Evolutionary conservation across 148 eudicot species (phyloP).

Genomic region (Rhododendron henanense): DNA sequence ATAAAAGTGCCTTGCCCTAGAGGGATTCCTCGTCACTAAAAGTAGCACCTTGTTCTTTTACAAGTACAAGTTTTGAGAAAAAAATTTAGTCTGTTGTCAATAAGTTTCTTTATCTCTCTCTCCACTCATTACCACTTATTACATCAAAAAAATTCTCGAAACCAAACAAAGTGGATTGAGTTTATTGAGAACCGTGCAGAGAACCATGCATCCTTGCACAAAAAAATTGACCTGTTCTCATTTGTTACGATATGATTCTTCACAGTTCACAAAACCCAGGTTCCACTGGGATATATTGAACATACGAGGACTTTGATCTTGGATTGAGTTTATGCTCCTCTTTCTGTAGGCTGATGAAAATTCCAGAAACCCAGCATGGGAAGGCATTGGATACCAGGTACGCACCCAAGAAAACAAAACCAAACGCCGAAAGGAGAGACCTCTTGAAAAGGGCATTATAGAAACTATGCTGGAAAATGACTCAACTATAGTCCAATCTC

Average conservation of each 20-base stretch:
- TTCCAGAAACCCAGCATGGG: constrained; percentile 58
- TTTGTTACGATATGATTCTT: neutral
- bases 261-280: neutral
- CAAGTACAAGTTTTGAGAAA: too few species aligned
- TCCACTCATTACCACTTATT: too few species aligned
- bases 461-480: constrained; percentile 48
- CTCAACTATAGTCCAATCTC: constrained; percentile 43
- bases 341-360: constrained; percentile 59
- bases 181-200: too few species aligned
- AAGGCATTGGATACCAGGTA: constrained; percentile 70
- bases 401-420: constrained; percentile 27
- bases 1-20: neutral
- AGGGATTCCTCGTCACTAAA: neutral
- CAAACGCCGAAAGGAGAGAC: constrained; percentile 40
- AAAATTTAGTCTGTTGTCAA: too few species aligned
- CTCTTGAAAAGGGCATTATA: constrained; percentile 69
- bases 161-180: too few species aligned
- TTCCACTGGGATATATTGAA: neutral
- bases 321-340: neutral
- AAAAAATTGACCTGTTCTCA: neutral
- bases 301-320: neutral
- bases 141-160: too few species aligned
- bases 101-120: too few species aligned
- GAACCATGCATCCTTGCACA: neutral
- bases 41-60: neutral